Conservation (phyloP, 257 asterid genomes). For the Capsicum pubescens region DNA sequence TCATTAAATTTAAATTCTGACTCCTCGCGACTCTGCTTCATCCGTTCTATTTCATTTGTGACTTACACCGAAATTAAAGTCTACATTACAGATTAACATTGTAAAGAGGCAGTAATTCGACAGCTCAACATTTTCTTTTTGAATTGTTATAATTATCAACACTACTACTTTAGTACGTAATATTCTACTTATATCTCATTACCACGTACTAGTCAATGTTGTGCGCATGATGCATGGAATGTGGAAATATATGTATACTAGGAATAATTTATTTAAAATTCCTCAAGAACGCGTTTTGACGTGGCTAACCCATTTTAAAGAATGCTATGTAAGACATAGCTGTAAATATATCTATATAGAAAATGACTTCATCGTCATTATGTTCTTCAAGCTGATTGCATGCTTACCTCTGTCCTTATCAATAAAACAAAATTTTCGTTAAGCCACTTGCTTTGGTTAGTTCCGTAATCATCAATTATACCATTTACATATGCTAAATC, state of each 20-base stretch:
- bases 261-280: neutral
- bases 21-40: neutral
- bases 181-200: neutral
- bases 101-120: neutral
- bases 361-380: constrained; percentile 20
- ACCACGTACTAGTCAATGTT: neutral
- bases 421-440: neutral
- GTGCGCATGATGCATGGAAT: neutral
- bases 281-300: neutral
- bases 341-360: neutral
- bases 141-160: neutral
- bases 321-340: neutral
- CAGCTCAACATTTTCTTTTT: neutral
- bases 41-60: neutral
- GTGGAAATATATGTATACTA: neutral
- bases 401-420: neutral
- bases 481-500: neutral
- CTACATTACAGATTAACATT: too few species aligned
- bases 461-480: constrained; percentile 10
- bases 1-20: neutral
- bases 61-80: too few species aligned
- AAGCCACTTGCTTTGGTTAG: neutral
- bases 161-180: neutral
- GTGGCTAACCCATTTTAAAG: neutral
- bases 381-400: neutral